A percentile compares a stretch with the other conserved stretches of the same genome.
Evolutionary conservation across 2,329 filamentous ascomycete species (phyloP).

Genomic region (Zymoseptoria tritici): DNA sequence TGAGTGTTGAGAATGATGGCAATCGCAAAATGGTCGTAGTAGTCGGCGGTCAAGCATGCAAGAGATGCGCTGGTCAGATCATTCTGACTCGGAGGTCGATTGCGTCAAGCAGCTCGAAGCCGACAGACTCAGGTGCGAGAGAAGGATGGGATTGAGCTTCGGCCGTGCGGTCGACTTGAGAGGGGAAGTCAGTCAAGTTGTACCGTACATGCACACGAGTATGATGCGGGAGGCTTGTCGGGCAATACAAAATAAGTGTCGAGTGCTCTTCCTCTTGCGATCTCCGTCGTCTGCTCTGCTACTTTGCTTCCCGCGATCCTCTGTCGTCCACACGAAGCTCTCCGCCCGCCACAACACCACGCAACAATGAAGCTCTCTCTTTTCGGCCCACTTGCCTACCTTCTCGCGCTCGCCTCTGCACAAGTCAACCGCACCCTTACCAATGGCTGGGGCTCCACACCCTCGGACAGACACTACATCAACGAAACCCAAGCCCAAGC

Average conservation of each 20-base stretch:
- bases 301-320: too few species aligned
- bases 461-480: constrained; percentile 21
- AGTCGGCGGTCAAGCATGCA: too few species aligned
- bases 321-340: too few species aligned
- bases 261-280: background rate
- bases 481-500: constrained; percentile 17
- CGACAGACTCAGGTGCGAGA: too few species aligned
- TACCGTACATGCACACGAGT: too few species aligned
- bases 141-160: background rate
- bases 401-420: background rate
- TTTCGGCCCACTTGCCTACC: too few species aligned
- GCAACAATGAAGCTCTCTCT: background rate
- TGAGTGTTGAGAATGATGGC: too few species aligned
- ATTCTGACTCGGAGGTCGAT: too few species aligned
- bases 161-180: background rate
- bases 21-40: background rate
- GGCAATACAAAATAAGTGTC: background rate
- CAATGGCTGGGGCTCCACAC: constrained; percentile 20
- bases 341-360: too few species aligned
- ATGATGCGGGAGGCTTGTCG: background rate
- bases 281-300: too few species aligned
- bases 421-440: constrained; percentile 20
- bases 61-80: too few species aligned
- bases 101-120: too few species aligned
- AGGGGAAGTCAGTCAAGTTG: background rate